Percentiles rank a stretch among this genome's conserved stretches.
Conservation (phyloP, 371 early-diverging fungal species). For the Sporodiniella umbellata region DNA sequence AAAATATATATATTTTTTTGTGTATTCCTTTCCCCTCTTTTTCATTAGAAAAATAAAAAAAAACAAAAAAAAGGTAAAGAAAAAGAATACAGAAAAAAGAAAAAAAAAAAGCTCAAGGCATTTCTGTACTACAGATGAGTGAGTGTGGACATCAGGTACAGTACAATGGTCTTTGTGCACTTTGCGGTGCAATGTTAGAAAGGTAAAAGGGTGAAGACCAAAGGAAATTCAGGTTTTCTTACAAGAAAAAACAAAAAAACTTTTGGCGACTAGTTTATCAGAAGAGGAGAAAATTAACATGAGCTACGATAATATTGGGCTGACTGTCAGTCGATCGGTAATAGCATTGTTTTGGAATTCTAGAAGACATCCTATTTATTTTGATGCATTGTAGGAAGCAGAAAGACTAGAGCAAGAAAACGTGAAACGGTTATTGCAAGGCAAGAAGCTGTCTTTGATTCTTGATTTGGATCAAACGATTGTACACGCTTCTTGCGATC, state of each 20-base stretch:
- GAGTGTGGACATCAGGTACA: conserved; percentile 77
- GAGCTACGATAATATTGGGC: conserved; percentile 72
- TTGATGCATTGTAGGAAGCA: conserved; percentile 64
- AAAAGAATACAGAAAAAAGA: neutral
- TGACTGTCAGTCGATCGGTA: conserved; percentile 69
- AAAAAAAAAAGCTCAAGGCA: neutral
- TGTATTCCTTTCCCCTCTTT: neutral
- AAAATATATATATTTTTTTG: too few species aligned
- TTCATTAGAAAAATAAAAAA: neutral
- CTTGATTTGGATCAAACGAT: conserved; percentile 99
- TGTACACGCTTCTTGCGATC: conserved; percentile 93
- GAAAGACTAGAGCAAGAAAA: conserved; percentile 72
- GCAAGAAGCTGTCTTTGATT: conserved; percentile 87
- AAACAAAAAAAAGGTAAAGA: neutral
- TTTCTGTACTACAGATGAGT: conserved; percentile 9
- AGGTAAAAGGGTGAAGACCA: conserved; percentile 18
- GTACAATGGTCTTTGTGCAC: conserved; percentile 79
- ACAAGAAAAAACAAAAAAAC: neutral
- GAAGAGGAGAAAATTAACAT: conserved; percentile 49
- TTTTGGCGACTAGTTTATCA: conserved; percentile 1
- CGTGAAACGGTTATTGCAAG: conserved; percentile 59
- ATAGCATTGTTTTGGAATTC: neutral
- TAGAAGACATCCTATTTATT: neutral
- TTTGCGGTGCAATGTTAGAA: conserved; percentile 72
- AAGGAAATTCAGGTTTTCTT: neutral